Evolutionary conservation across 306 rosid genomes (phyloP).

Genomic region (Fagus sylvatica): DNA sequence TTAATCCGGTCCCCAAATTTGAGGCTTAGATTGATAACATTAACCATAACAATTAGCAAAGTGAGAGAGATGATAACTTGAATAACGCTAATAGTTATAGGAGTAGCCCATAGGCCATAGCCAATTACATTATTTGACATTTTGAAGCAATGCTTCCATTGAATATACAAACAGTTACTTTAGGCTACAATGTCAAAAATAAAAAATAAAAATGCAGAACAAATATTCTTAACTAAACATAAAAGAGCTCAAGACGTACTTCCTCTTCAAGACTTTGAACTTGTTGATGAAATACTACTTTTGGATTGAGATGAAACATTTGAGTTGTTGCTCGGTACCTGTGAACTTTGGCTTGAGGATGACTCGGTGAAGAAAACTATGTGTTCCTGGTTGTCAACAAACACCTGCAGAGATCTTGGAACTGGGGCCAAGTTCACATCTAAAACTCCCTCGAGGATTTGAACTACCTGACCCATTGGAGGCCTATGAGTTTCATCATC

Average conservation of each 20-base stretch:
- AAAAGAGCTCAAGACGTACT: constrained; percentile 1
- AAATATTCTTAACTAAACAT: neutral
- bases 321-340: constrained; percentile 36
- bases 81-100: neutral
- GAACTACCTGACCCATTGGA: constrained; percentile 80
- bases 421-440: constrained; percentile 62
- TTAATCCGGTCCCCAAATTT: constrained; percentile 39
- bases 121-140: neutral
- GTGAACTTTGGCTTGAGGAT: constrained; percentile 51
- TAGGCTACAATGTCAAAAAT: neutral
- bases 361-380: constrained; percentile 64
- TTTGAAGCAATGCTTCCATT: neutral
- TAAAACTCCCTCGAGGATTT: constrained; percentile 66
- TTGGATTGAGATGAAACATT: constrained; percentile 41
- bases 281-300: constrained; percentile 32
- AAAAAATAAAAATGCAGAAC: neutral
- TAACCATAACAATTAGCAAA: neutral
- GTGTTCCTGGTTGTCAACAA: constrained; percentile 52
- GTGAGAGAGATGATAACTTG: neutral
- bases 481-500: constrained; percentile 74
- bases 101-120: neutral
- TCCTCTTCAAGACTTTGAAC: constrained; percentile 22
- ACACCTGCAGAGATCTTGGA: constrained; percentile 55
- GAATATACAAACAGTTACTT: neutral
- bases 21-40: neutral